Base-by-base conservation (phyloP, 805 yeast species). In the Suhomyces prunicola region DNA sequence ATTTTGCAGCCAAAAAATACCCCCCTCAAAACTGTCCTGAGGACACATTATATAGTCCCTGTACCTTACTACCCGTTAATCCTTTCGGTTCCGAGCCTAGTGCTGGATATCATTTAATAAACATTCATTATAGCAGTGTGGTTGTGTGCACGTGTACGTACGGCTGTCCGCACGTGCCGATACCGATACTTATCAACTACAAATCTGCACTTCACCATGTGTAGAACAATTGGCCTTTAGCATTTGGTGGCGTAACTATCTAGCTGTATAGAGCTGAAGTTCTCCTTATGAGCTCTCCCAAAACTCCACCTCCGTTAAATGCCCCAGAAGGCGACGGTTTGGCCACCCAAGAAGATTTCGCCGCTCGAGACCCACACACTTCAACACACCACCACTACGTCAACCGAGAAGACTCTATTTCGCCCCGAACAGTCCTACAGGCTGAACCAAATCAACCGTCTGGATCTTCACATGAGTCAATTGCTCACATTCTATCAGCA, bases 401-500 rank as follows among this genome's bases (percentile, higher is more conserved):
- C 31, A 19, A 39, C 24, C 42, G 42, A n/a, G 42, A 39, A 8
- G 24, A 39, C 17, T 42, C 46, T 22, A 22, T 42, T 12, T 42
- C 46, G 19, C 46, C 46, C 9, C 31, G 31, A 42, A 24, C 46
- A 22, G 31, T 42, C 5, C 5, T 24, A 8, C 46, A 23, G 8
- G 19, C 31, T 7, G 46, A 23, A 5, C 19, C 27, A 22, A 23
- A 31, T 29, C 12, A 41, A 13, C 26, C 45, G n/a, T 26, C 48
- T 23, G 33, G 33, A 29, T 29, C 33, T 4, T 33, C 36, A 33
- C 42, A 47, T 9, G 48, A 52, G 15, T 52, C 55, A 27, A 40
- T 31, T 26, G 26, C 36, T 12, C 52, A 48, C 22, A 17, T 54
- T n/a, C 33, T 54, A 8, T 50, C 56, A 10, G 36, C 53, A 6